Evolutionary conservation across 2,329 filamentous ascomycete genomes (phyloP), one percentile per base, ranked within the genome.

Genomic region (Neonectria coccinea): DNA sequence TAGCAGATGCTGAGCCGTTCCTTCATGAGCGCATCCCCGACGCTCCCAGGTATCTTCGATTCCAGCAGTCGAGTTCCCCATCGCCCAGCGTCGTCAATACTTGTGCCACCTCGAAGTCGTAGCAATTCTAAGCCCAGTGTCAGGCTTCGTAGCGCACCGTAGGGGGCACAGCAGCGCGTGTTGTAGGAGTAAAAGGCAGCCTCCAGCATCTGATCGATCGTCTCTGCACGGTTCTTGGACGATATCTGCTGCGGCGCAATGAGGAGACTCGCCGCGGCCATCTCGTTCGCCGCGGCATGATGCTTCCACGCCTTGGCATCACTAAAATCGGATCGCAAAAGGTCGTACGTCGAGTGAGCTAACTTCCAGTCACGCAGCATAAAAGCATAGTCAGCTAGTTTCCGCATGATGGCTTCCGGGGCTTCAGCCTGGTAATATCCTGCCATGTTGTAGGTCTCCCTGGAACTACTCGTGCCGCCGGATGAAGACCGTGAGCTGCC

Each of bases 291-390:
- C 4, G 92, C 95, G 0, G 96, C 96, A 76, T 97, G 93, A 75
- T 98, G 92, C 72, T 89, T 93, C 96, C 96, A 99, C 1, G 96
- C 97, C 78, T 98, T 98, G 77, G 97, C 94, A 76, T 96, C 96
- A 75, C 89, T 90, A 78, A 95, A 99, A 77, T 99, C 97, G 8
- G 90, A 88, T 57, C 93, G 89, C 9, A 99, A 81, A 5, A 99
- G 86, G 62, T 99, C 95, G 76, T 97, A 99, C 0, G 93, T 97
- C 12, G 91, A 94, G 71, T 96, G 88, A 10, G 96, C 93, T 39
- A 99, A 83, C 79, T 97, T 97, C 89, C 92, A 99, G 78, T 99
- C 97, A 33, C 96, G 89, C 41, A 99, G 85, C 94, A 99, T 97
- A 75, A 99, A 97, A 11, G 94, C 91, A 79, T 95, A 98, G 77